Conservation (phyloP, 2,329 filamentous ascomycete genomes). For the Fulvia fulva region DNA sequence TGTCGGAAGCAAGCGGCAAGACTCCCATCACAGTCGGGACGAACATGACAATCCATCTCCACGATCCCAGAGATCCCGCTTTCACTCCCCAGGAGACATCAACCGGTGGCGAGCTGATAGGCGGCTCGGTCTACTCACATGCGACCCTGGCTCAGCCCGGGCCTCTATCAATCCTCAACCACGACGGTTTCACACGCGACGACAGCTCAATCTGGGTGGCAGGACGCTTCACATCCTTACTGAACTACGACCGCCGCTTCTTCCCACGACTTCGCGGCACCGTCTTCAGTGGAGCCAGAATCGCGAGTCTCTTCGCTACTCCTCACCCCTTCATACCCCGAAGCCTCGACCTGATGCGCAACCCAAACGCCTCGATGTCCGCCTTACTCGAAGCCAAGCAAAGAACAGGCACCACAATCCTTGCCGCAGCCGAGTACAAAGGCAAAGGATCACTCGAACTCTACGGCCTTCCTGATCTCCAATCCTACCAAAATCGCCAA, state of each 20-base stretch:
- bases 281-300: slow-evolving; percentile 75
- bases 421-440: slow-evolving; percentile 87
- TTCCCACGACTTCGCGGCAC: slow-evolving; percentile 75
- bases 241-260: slow-evolving; percentile 83
- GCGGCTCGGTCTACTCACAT: slow-evolving; percentile 48
- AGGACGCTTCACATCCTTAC: slow-evolving; percentile 80
- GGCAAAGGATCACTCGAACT: slow-evolving; percentile 85
- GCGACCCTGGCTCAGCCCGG: slow-evolving; percentile 75
- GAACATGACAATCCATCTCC: slow-evolving; percentile 72
- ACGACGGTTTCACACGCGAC: slow-evolving; percentile 55
- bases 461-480: slow-evolving; percentile 57
- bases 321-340: slow-evolving; percentile 64
- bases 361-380: slow-evolving; percentile 47
- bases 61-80: slow-evolving; percentile 63
- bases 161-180: slow-evolving; percentile 76
- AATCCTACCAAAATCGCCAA: slow-evolving; percentile 69
- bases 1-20: slow-evolving; percentile 65
- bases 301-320: slow-evolving; percentile 68
- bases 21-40: slow-evolving; percentile 81
- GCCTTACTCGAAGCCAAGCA: slow-evolving; percentile 53
- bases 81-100: slow-evolving; percentile 13
- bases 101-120: slow-evolving; percentile 26
- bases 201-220: slow-evolving; percentile 78
- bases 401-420: slow-evolving; percentile 59
- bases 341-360: slow-evolving; percentile 56